A percentile compares a stretch with the other conserved stretches of the same genome.
Conservation (phyloP, 768 basidiomycete species). For the Rhodotorula taiwanensis region DNA sequence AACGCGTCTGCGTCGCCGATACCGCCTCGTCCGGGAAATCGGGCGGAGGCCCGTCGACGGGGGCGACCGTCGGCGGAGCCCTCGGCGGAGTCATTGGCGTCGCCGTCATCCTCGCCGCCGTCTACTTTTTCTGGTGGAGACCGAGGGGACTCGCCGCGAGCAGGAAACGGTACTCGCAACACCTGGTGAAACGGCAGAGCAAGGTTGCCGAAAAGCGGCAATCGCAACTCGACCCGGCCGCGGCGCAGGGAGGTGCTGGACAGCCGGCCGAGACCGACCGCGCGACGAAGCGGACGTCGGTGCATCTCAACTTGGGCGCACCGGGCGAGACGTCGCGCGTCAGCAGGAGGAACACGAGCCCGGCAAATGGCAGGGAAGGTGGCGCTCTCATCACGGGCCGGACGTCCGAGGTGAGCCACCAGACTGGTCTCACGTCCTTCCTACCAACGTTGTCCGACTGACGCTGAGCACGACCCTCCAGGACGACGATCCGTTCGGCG, state of each 20-base stretch:
- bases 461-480: neutral
- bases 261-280: neutral
- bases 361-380: conserved; percentile 1
- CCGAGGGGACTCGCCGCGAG: conserved; percentile 26
- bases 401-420: conserved; percentile 24
- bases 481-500: conserved; percentile 38
- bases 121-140: conserved; percentile 41
- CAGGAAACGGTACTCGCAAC: conserved; percentile 27
- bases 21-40: neutral
- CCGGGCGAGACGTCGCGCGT: neutral
- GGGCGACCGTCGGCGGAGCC: conserved; percentile 35
- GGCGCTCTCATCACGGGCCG: conserved; percentile 9
- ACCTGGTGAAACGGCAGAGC: conserved; percentile 23
- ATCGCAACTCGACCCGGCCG: neutral
- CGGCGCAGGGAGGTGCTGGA: neutral
- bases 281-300: conserved; percentile 26
- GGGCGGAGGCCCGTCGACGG: conserved; percentile 9
- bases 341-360: conserved; percentile 6
- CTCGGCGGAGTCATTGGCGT: conserved; percentile 39
- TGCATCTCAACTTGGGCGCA: conserved; percentile 18
- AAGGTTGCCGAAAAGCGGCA: conserved; percentile 14
- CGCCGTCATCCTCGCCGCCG: conserved; percentile 19
- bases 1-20: conserved; percentile 33
- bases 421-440: neutral
- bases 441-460: neutral